Conservation (phyloP, 1,139 yeast species). For the Pichia sp. region DNA sequence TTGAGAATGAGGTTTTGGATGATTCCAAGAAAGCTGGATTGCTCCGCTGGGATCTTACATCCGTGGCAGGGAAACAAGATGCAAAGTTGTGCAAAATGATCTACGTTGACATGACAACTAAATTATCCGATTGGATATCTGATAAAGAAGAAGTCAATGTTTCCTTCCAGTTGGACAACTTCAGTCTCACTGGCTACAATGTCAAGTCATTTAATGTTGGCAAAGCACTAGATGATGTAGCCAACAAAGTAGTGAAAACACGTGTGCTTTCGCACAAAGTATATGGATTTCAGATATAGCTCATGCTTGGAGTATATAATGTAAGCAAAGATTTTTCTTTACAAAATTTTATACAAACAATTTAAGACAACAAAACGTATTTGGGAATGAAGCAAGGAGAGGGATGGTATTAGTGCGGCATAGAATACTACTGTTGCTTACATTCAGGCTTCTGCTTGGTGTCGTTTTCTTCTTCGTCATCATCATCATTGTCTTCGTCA, state of each 20-base stretch:
- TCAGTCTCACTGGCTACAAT: not conserved
- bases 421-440: constrained; percentile 18
- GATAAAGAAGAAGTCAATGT: not conserved
- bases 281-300: constrained; percentile 1
- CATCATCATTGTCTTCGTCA: constrained; percentile 38
- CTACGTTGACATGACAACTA: not conserved
- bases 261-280: not conserved
- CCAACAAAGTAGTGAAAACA: not conserved
- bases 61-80: not conserved
- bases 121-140: constrained; percentile 7
- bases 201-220: constrained; percentile 4
- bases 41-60: not conserved
- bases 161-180: constrained; percentile 2
- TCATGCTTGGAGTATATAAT: not conserved
- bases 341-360: not conserved
- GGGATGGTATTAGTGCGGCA: not conserved
- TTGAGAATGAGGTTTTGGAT: not conserved
- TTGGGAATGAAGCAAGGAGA: not conserved
- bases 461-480: constrained; percentile 10
- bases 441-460: constrained; percentile 19
- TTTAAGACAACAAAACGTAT: not conserved
- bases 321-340: not conserved
- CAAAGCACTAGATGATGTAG: not conserved
- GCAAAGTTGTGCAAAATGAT: not conserved
- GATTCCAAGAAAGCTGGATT: not conserved